These are phyloP conservation scores for Fonsecaea multimorphosa DNA, from an alignment of 2,329 filamentous ascomycete genomes.

Conservation along the genomic window DNA sequence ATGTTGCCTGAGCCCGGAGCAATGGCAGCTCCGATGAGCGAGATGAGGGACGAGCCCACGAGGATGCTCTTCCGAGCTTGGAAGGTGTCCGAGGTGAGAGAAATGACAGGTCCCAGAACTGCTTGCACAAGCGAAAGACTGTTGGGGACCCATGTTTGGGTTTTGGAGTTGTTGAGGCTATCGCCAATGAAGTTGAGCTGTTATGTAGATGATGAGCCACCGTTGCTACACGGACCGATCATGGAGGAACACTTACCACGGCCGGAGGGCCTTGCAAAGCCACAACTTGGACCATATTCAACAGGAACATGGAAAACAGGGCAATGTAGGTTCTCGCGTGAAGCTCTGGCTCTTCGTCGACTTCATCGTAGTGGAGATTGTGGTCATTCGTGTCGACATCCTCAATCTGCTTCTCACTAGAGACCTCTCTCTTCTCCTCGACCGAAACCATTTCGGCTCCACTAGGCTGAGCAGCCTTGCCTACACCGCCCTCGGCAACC, in stretches of 20 bases:
- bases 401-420: constrained; percentile 29
- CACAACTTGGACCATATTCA: constrained; percentile 34
- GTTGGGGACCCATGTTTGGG: constrained; percentile 36
- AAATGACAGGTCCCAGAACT: constrained; percentile 35
- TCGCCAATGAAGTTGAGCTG: constrained; percentile 33
- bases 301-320: constrained; percentile 33
- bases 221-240: background rate
- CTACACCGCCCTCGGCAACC: constrained; percentile 1
- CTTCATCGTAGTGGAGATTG: constrained; percentile 32
- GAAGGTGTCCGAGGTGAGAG: constrained; percentile 35
- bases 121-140: constrained; percentile 37
- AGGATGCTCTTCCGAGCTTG: constrained; percentile 36
- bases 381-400: constrained; percentile 16
- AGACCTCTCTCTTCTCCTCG: constrained; percentile 17
- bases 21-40: constrained; percentile 33
- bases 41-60: constrained; percentile 28
- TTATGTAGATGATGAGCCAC: background rate
- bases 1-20: constrained; percentile 33
- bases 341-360: constrained; percentile 35
- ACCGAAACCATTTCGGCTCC: constrained; percentile 13
- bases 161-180: constrained; percentile 27
- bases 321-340: constrained; percentile 35
- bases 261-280: constrained; percentile 35
- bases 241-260: constrained; percentile 27
- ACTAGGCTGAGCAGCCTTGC: constrained; percentile 6